A percentile compares a stretch with the other conserved stretches of the same genome.
Evolutionary conservation across 1,139 yeast species (phyloP).

Genomic region (Wickerhamiella infanticola): DNA sequence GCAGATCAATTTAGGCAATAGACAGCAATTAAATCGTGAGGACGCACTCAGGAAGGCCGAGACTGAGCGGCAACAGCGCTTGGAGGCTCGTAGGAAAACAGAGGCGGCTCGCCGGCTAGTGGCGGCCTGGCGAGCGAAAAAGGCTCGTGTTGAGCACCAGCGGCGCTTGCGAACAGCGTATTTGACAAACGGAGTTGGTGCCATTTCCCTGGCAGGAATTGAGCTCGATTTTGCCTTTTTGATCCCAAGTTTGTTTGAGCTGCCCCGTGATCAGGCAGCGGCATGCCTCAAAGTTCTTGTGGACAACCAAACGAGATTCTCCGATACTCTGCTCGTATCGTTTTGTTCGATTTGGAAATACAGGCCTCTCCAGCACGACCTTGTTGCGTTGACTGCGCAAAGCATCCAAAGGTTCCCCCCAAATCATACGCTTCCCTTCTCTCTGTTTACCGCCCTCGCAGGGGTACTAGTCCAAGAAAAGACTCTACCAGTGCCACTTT

Average conservation of each 20-base stretch:
- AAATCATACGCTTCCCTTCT: neutral
- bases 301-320: neutral
- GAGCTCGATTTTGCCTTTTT: slow-evolving; percentile 6
- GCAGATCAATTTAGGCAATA: slow-evolving; percentile 54
- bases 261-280: neutral
- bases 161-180: slow-evolving; percentile 1
- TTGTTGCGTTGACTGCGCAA: neutral
- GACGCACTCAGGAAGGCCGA: slow-evolving; percentile 46
- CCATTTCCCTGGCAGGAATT: neutral
- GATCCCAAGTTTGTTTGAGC: slow-evolving; percentile 7
- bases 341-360: neutral
- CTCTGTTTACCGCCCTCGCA: neutral
- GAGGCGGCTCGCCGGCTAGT: slow-evolving; percentile 40
- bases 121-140: slow-evolving; percentile 9
- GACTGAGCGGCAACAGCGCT: slow-evolving; percentile 51
- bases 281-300: neutral
- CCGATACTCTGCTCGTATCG: neutral
- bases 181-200: neutral
- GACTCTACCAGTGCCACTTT: neutral
- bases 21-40: slow-evolving; percentile 21
- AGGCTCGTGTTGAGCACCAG: neutral
- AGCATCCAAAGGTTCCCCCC: neutral
- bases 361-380: neutral
- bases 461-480: neutral
- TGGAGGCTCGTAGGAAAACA: slow-evolving; percentile 35